phyloP scores from a whole-genome alignment of 257 asterid species.

The Solanum ahanhuiri region DNA sequence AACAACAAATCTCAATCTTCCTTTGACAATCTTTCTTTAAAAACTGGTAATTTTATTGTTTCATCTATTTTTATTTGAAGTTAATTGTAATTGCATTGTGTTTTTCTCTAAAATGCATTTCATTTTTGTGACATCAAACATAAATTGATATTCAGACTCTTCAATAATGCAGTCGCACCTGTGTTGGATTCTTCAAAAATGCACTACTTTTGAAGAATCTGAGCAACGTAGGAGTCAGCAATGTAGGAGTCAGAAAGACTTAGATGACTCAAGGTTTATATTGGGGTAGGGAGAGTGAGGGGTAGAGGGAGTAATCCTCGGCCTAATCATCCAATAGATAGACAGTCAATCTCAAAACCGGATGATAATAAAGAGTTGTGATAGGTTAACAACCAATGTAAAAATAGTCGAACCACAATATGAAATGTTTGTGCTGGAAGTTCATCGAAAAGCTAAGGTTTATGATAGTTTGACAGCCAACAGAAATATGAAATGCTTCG shows the following conservation, averaged over 20 bases:
- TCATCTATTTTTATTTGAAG: not conserved
- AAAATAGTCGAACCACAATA: not conserved
- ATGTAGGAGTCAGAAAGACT: not conserved
- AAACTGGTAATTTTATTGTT: conserved; percentile 30
- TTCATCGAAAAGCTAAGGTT: not conserved
- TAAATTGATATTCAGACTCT: not conserved
- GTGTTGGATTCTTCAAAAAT: not conserved
- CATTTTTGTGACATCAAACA: not conserved
- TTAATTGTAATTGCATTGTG: not conserved
- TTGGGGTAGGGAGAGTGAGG: too few relatives aligned
- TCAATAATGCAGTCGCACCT: not conserved
- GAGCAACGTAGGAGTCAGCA: not conserved
- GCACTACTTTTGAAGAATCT: not conserved
- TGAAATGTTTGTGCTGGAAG: not conserved
- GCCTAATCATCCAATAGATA: too few relatives aligned
- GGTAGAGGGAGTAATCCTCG: too few relatives aligned
- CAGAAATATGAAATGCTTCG: not conserved
- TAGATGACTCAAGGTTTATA: not conserved
- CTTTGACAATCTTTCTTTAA: conserved; percentile 37
- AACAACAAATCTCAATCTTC: conserved; percentile 37
- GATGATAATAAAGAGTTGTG: too few relatives aligned
- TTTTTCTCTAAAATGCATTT: too few relatives aligned
- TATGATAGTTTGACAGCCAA: not conserved
- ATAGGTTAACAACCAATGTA: not conserved
- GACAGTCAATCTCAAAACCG: too few relatives aligned